Base-by-base conservation (phyloP, 495 filamentous ascomycete genomes). In the Acidiella bohemica region DNA sequence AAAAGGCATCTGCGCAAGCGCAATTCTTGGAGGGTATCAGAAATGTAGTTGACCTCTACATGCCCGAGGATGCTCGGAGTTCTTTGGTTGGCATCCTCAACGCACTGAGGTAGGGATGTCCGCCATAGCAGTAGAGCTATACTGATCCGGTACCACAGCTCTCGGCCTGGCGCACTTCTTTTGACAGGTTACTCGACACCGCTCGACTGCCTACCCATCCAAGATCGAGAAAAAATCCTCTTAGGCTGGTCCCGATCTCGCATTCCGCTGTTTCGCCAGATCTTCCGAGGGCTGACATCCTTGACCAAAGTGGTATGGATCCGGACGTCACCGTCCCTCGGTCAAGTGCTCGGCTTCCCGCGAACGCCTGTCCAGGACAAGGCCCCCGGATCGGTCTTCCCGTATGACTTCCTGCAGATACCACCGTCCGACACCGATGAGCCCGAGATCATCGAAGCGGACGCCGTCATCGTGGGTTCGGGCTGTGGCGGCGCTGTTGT, bases 401-500 rank as follows among this genome's bases (percentile, higher is more conserved):
- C 68, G 5, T 77, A 67, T 6, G 55, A 66, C 12, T 80, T 78
- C 44, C 44, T 76, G 32, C 67, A 77, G 42, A 57, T 66, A 41
- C 43, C 51, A 14, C 63, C 68, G 32, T 53, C 50, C 46, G 14
- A 20, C 1, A 32, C 14, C n/a, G n/a, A 59, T 47, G 53, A 56
- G 8, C 61, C 63, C 4, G 70, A 72, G 39, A 70, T 63, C 0
- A 53, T 93, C 36, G 76, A 87, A 27, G 78, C 77, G 3, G 87
- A 94, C 54, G 76, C 92, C 1, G 75, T 92, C 12, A 74, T 94
- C 43, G 69, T 94, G 5, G 87, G 87, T 1, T 86, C 80, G 36
- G 87, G 87, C 13, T 88, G 81, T 50, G 87, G 87, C 35, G 85
- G 81, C n/a, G 81, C 67, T 0, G 85, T 93, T 0, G 72, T 70